Conservation (phyloP, 2,329 filamentous ascomycete genomes). For the Fusarium cicatricum region DNA sequence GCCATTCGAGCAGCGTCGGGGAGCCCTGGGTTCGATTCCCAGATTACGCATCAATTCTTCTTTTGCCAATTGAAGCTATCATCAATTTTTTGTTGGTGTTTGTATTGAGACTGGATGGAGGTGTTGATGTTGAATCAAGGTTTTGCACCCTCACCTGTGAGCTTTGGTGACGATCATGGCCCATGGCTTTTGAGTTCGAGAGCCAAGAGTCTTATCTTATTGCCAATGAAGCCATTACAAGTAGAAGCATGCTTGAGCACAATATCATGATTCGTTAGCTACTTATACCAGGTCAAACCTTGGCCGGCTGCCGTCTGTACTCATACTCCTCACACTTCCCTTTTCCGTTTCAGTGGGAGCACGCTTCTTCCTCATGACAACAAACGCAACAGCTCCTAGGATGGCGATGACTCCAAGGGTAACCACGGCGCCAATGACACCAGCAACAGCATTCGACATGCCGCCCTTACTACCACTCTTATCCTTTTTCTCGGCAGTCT, state of each 20-base stretch:
- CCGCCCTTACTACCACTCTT: constrained; percentile 17
- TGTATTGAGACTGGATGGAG: not conserved
- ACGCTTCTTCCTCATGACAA: constrained; percentile 37
- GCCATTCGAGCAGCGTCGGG: too few species aligned
- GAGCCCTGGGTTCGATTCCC: too few species aligned
- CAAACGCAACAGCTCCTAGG: constrained; percentile 29
- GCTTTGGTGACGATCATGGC: too few species aligned
- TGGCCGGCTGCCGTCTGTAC: constrained; percentile 11
- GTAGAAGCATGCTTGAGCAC: not conserved
- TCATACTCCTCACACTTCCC: constrained; percentile 23
- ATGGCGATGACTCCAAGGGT: constrained; percentile 43
- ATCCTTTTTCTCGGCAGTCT: constrained; percentile 4
- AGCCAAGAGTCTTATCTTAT: too few species aligned
- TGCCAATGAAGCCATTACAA: too few species aligned
- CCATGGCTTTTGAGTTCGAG: too few species aligned
- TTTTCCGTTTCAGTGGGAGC: constrained; percentile 13
- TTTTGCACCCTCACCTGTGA: not conserved
- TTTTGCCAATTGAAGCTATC: too few species aligned
- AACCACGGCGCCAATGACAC: constrained; percentile 46
- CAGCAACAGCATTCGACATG: constrained; percentile 47
- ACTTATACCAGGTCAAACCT: constrained; percentile 1
- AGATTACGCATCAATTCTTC: too few species aligned
- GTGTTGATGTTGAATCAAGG: too few species aligned
- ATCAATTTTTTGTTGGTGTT: too few species aligned
- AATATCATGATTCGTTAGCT: not conserved